A percentile compares a stretch with the other conserved stretches of the same genome.
These are phyloP conservation scores for Tetrapisispora pingtungensis DNA, from an alignment of 805 yeast species.

Conservation along the genomic window DNA sequence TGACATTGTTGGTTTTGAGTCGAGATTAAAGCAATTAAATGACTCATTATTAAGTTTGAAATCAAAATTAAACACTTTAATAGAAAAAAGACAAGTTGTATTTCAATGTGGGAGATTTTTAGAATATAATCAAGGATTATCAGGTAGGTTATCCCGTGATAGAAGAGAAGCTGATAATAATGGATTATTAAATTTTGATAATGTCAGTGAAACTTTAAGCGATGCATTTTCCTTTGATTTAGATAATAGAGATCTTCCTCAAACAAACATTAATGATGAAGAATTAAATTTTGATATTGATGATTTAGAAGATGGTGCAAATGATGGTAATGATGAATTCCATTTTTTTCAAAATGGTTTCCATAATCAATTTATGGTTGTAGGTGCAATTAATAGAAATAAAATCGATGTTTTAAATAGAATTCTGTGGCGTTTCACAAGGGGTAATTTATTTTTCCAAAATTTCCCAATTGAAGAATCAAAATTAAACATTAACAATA, in stretches of 20 bases:
- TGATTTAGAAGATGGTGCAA: neutral
- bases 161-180: constrained; percentile 19
- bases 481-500: constrained; percentile 29
- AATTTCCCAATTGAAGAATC: constrained; percentile 63
- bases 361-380: constrained; percentile 29
- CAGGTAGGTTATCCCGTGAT: constrained; percentile 19
- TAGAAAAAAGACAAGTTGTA: constrained; percentile 61
- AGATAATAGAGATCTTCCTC: constrained; percentile 6
- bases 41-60: constrained; percentile 58
- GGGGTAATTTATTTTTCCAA: constrained; percentile 83
- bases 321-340: constrained; percentile 21
- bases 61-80: constrained; percentile 50
- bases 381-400: constrained; percentile 73
- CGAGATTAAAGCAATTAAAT: constrained; percentile 58
- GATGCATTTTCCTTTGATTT: constrained; percentile 20
- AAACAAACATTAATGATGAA: constrained; percentile 2
- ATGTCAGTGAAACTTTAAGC: constrained; percentile 18
- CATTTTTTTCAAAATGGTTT: constrained; percentile 33
- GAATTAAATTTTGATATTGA: neutral
- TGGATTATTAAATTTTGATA: constrained; percentile 2
- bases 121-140: constrained; percentile 29
- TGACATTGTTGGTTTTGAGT: constrained; percentile 58
- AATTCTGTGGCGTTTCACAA: constrained; percentile 81
- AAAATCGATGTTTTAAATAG: constrained; percentile 65
- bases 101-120: constrained; percentile 41